Percentiles rank a stretch among this genome's conserved stretches.
Conservation (phyloP, 2,329 filamentous ascomycete genomes). For the Cryphonectria naterciae region DNA sequence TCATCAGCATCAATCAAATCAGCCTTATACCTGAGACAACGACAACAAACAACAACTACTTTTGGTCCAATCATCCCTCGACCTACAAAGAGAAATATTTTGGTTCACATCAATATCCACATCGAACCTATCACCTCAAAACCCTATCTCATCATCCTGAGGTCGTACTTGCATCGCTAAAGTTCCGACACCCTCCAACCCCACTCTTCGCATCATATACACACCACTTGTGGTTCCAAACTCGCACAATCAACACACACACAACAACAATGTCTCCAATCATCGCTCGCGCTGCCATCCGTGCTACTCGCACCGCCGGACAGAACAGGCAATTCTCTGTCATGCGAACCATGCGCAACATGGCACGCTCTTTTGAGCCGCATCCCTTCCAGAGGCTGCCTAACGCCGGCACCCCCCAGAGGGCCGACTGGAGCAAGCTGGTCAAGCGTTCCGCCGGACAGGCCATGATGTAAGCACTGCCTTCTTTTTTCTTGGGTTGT, state of each 20-base stretch:
- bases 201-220: constrained; percentile 29
- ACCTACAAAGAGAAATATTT: constrained; percentile 1
- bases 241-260: constrained; percentile 8
- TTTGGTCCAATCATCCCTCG: constrained; percentile 17
- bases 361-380: constrained; percentile 43
- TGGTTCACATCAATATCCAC: constrained; percentile 10
- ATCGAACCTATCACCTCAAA: constrained; percentile 3
- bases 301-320: constrained; percentile 34
- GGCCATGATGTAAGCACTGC: constrained; percentile 41
- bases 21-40: constrained; percentile 15
- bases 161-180: constrained; percentile 19
- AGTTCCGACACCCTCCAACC: constrained; percentile 6
- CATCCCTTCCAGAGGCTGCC: constrained; percentile 45
- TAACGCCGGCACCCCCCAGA: constrained; percentile 34
- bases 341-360: constrained; percentile 40
- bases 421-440: constrained; percentile 44
- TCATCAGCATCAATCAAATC: constrained; percentile 24
- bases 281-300: constrained; percentile 40
- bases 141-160: not conserved
- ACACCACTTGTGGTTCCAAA: constrained; percentile 25
- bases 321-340: constrained; percentile 41
- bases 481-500: not conserved
- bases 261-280: constrained; percentile 39
- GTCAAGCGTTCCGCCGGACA: constrained; percentile 38
- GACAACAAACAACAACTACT: not conserved